A percentile compares a stretch with the other conserved stretches of the same genome.
These are phyloP conservation scores for Metschnikowia corniflorae DNA, from an alignment of 805 yeast genomes.

Conservation along the genomic window DNA sequence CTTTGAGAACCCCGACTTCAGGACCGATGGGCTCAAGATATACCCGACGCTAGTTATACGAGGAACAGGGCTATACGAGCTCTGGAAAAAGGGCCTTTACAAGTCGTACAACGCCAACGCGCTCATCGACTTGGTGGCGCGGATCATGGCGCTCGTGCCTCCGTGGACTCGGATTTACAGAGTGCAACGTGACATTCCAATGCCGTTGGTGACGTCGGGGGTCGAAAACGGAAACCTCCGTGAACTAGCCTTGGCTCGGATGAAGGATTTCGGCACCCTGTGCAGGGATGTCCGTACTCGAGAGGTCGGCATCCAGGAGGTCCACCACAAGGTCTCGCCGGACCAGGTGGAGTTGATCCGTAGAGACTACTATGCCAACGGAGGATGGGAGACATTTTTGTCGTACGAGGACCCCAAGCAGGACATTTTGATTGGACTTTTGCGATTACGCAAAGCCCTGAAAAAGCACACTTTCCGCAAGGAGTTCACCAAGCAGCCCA, in stretches of 20 bases:
- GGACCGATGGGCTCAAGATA: conserved; percentile 94
- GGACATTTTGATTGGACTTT: conserved; percentile 88
- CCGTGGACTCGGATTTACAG: conserved; percentile 99
- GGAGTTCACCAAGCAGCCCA: conserved; percentile 77
- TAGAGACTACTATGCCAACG: conserved; percentile 95
- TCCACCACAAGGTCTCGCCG: conserved; percentile 93
- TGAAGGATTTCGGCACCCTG: conserved; percentile 95
- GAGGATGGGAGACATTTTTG: conserved; percentile 97
- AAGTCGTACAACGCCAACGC: conserved; percentile 94
- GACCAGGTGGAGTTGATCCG: conserved; percentile 95
- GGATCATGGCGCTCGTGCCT: conserved; percentile 93
- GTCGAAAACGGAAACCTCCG: conserved; percentile 96
- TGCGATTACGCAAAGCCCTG: conserved; percentile 84
- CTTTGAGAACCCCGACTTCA: conserved; percentile 93
- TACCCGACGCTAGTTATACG: conserved; percentile 96
- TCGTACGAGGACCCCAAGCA: conserved; percentile 96
- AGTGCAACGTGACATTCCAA: conserved; percentile 97
- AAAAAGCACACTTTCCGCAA: conserved; percentile 87
- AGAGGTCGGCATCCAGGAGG: conserved; percentile 98
- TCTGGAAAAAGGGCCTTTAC: conserved; percentile 95
- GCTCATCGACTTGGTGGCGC: conserved; percentile 88
- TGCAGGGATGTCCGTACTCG: conserved; percentile 96
- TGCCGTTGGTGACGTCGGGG: conserved; percentile 97
- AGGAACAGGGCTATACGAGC: conserved; percentile 94
- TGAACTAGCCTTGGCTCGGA: conserved; percentile 92